Percentiles rank a stretch among this genome's conserved stretches.
Conservation (phyloP, 225 moss, liverwort and hornwort species). For the Neckera pumila region DNA sequence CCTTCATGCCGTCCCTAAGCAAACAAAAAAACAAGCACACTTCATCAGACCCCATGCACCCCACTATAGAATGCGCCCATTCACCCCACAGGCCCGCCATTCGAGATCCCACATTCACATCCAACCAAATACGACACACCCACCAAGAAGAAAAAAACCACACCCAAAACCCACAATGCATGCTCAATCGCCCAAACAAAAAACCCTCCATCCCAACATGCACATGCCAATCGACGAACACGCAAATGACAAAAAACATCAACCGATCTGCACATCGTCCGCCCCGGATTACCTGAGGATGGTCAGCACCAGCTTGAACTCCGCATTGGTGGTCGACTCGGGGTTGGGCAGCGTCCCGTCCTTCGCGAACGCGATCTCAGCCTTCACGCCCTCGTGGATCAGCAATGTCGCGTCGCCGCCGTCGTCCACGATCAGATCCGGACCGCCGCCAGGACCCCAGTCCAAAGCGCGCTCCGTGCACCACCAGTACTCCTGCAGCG, state of each 20-base stretch:
- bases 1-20: slow-evolving; percentile 62
- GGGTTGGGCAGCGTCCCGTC: slow-evolving; percentile 66
- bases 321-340: slow-evolving; percentile 62
- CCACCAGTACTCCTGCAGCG: slow-evolving; percentile 97
- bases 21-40: too few species aligned
- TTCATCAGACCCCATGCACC: background rate
- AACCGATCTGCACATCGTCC: too few species aligned
- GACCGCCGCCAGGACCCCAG: slow-evolving; percentile 81
- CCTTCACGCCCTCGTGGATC: slow-evolving; percentile 97
- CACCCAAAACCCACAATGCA: background rate
- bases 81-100: rapidly evolving
- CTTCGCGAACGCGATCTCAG: slow-evolving; percentile 85
- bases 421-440: slow-evolving; percentile 93
- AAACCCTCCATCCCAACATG: background rate
- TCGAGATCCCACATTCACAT: background rate
- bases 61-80: background rate
- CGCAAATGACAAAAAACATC: rapidly evolving
- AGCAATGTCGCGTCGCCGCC: slow-evolving; percentile 87
- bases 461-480: slow-evolving; percentile 90
- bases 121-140: too few species aligned
- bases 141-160: background rate
- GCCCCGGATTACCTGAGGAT: slow-evolving; percentile 8
- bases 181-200: background rate
- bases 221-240: background rate
- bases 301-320: slow-evolving; percentile 81